Evolutionary conservation across 768 basidiomycete genomes (phyloP).

Genomic region (Tylopilus felleus): DNA sequence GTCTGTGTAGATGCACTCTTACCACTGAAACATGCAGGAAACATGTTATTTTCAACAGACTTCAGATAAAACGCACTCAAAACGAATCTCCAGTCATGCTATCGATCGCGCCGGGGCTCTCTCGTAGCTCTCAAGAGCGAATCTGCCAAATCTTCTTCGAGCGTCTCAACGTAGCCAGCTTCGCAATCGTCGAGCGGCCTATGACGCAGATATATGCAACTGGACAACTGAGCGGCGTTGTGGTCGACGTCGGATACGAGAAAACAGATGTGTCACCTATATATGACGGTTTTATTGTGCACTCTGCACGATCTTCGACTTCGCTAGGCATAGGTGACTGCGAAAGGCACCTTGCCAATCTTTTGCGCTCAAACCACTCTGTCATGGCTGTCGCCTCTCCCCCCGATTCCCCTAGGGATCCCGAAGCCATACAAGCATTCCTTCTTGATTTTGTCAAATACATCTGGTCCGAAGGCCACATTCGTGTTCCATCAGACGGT

Average conservation of each 20-base stretch:
- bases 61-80: conserved; percentile 75
- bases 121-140: conserved; percentile 64
- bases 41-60: conserved; percentile 69
- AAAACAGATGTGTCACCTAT: conserved; percentile 76
- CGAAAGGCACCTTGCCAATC: conserved; percentile 68
- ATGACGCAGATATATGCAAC: conserved; percentile 81
- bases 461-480: conserved; percentile 59
- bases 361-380: conserved; percentile 66
- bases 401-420: conserved; percentile 43
- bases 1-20: conserved; percentile 2
- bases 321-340: conserved; percentile 69
- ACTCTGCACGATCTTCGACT: conserved; percentile 52
- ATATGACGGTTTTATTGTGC: conserved; percentile 65
- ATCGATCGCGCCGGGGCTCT: conserved; percentile 61
- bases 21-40: conserved; percentile 53
- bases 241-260: conserved; percentile 78
- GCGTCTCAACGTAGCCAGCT: conserved; percentile 84
- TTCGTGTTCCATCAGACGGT: conserved; percentile 73
- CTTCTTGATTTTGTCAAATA: conserved; percentile 65
- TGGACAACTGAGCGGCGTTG: conserved; percentile 66
- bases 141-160: conserved; percentile 88
- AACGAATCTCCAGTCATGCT: conserved; percentile 87
- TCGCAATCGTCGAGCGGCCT: conserved; percentile 78
- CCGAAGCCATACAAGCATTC: conserved; percentile 44
- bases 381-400: conserved; percentile 59